A percentile compares a stretch with the other conserved stretches of the same genome.
These are phyloP conservation scores for Porodaedalea pini DNA, from an alignment of 1,284 basidiomycete genomes.

Conservation along the genomic window DNA sequence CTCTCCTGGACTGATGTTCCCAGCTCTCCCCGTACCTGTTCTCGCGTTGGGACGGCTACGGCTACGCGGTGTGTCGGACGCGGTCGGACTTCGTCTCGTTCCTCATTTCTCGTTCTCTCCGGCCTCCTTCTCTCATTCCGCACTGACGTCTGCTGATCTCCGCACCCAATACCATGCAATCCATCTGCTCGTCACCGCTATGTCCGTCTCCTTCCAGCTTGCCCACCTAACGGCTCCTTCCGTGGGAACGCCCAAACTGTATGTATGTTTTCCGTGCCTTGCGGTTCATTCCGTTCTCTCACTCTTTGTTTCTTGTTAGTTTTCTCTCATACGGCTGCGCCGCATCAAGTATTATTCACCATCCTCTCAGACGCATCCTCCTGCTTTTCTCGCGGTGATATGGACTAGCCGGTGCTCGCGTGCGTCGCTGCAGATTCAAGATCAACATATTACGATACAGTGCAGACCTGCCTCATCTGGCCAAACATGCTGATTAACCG, in stretches of 20 bases:
- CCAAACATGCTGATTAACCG: neutral
- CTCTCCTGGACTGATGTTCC: slow-evolving; percentile 3
- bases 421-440: neutral
- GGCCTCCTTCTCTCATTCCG: neutral
- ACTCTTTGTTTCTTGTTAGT: neutral
- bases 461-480: neutral
- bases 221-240: too few relatives aligned
- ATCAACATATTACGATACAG: neutral
- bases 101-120: too few relatives aligned
- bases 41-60: neutral
- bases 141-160: slow-evolving; percentile 8
- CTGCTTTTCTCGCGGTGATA: slow-evolving; percentile 1
- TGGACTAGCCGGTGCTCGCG: neutral
- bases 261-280: slow-evolving; percentile 1
- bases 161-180: neutral
- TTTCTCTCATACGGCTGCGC: neutral
- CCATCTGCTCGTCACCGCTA: neutral
- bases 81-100: neutral
- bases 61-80: neutral
- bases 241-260: neutral
- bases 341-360: neutral
- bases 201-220: too few relatives aligned
- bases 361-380: neutral
- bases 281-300: neutral
- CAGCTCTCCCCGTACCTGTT: neutral